phyloP scores from a whole-genome alignment of 1,284 basidiomycete species.

The Lentinula novae-zelandiae region DNA sequence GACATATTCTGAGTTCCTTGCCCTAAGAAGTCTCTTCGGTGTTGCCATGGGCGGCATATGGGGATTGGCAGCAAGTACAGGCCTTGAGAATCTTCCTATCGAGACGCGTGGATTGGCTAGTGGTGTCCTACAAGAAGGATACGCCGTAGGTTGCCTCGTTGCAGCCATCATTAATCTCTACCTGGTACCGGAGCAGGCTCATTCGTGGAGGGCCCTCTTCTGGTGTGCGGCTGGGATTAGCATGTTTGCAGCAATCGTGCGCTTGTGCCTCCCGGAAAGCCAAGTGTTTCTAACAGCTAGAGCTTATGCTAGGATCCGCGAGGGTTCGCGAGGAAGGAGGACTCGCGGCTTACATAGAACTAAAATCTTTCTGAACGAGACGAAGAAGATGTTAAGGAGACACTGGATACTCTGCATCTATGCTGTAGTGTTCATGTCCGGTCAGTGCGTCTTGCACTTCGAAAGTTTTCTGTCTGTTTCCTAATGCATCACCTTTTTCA shows the following conservation, averaged over 20 bases:
- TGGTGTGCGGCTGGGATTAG: conserved; percentile 55
- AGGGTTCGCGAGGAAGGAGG: conserved; percentile 37
- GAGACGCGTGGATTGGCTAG: conserved; percentile 83
- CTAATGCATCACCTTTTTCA: background rate
- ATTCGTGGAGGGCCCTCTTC: conserved; percentile 45
- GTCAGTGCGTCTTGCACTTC: conserved; percentile 33
- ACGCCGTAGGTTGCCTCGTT: conserved; percentile 48
- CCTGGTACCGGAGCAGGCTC: conserved; percentile 18
- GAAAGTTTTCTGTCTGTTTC: background rate
- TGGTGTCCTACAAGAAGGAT: conserved; percentile 84
- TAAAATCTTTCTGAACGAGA: conserved; percentile 68
- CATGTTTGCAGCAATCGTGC: conserved; percentile 52
- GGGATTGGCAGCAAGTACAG: conserved; percentile 74
- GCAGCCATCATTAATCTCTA: conserved; percentile 19
- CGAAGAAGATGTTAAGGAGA: conserved; percentile 69
- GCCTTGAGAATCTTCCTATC: conserved; percentile 88
- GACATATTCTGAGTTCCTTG: conserved; percentile 67
- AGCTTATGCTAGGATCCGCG: conserved; percentile 30
- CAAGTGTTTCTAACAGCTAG: conserved; percentile 49
- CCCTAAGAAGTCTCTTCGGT: conserved; percentile 74
- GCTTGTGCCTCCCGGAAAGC: conserved; percentile 62
- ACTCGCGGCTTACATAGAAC: conserved; percentile 41
- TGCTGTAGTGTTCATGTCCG: conserved; percentile 74
- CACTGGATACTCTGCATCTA: conserved; percentile 91
- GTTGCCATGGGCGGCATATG: conserved; percentile 87